Evolutionary conservation across 192 early-diverging fungal genomes (phyloP).

Genomic region (Rhizoclosmatium globosum): DNA sequence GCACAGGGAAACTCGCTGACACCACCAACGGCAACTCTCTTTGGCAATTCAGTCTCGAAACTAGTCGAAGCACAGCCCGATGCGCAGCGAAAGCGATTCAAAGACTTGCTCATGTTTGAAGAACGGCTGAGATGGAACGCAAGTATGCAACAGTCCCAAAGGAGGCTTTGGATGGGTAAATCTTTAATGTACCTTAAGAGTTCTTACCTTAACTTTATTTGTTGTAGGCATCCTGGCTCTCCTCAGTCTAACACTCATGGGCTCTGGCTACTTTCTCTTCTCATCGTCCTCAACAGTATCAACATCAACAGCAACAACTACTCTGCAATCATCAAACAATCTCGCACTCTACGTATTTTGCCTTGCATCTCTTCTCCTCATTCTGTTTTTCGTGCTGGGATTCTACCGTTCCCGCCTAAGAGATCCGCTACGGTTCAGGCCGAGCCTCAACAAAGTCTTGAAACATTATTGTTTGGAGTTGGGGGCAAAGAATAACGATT

Average conservation of each 20-base stretch:
- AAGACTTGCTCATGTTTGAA: conserved; percentile 31
- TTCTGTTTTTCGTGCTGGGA: conserved; percentile 20
- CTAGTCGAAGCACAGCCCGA: not conserved
- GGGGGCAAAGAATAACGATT: not conserved
- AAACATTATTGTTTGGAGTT: conserved; percentile 32
- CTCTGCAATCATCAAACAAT: not conserved
- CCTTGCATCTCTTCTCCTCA: not conserved
- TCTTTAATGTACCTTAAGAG: not conserved
- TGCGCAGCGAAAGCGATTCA: not conserved
- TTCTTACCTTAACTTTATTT: too few relatives aligned
- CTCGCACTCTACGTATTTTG: conserved; percentile 22
- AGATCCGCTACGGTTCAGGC: conserved; percentile 21
- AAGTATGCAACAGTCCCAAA: not conserved
- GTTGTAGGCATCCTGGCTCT: not conserved
- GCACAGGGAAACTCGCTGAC: not conserved
- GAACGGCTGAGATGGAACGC: conserved; percentile 24
- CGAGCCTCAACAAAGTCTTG: conserved; percentile 22
- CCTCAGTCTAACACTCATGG: not conserved
- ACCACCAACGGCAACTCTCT: not conserved
- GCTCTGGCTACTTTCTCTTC: not conserved
- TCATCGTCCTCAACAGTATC: not conserved
- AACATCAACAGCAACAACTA: not conserved
- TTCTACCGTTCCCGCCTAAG: not conserved
- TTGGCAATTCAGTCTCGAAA: not conserved
- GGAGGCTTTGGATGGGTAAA: conserved; percentile 13